Percentiles rank a stretch among this genome's conserved stretches.
Evolutionary conservation across 2,329 filamentous ascomycete species (phyloP).

Genomic region (Colletotrichum acutatum): DNA sequence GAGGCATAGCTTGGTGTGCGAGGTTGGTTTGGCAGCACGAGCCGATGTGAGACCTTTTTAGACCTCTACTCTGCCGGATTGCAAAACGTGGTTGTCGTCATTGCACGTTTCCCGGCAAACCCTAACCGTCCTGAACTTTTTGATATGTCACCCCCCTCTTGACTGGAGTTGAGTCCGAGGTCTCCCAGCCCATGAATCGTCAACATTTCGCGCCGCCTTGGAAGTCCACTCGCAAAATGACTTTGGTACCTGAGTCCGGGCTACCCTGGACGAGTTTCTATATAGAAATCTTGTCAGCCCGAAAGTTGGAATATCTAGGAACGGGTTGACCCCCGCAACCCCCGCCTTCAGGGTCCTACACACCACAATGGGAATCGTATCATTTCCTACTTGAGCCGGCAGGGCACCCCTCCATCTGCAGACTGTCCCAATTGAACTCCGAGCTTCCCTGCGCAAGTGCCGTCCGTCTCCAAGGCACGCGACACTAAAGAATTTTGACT

Average conservation of each 20-base stretch:
- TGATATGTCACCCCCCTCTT: background rate
- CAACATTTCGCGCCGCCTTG: conserved; percentile 1
- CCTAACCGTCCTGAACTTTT: background rate
- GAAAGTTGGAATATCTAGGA: background rate
- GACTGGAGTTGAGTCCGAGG: background rate
- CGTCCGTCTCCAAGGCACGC: conserved; percentile 91
- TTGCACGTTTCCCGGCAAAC: conserved; percentile 25
- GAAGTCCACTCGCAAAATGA: conserved; percentile 5
- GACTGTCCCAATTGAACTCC: conserved; percentile 79
- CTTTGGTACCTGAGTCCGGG: background rate
- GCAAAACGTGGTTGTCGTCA: conserved; percentile 33
- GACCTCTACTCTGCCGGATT: conserved; percentile 2
- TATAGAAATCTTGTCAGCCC: background rate
- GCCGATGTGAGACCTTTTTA: conserved; percentile 10
- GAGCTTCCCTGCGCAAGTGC: conserved; percentile 90
- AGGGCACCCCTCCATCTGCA: conserved; percentile 77
- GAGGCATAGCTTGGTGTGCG: background rate
- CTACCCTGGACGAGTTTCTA: conserved; percentile 15
- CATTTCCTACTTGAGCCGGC: conserved; percentile 80
- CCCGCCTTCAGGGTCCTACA: conserved; percentile 42
- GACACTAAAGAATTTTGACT: conserved; percentile 88
- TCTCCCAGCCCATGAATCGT: background rate
- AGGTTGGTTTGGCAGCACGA: background rate
- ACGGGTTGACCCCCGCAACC: conserved; percentile 13
- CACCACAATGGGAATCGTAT: conserved; percentile 86